Evolutionary conservation across 495 filamentous ascomycete genomes (phyloP).

Genomic region (Penicillium coprophilum): DNA sequence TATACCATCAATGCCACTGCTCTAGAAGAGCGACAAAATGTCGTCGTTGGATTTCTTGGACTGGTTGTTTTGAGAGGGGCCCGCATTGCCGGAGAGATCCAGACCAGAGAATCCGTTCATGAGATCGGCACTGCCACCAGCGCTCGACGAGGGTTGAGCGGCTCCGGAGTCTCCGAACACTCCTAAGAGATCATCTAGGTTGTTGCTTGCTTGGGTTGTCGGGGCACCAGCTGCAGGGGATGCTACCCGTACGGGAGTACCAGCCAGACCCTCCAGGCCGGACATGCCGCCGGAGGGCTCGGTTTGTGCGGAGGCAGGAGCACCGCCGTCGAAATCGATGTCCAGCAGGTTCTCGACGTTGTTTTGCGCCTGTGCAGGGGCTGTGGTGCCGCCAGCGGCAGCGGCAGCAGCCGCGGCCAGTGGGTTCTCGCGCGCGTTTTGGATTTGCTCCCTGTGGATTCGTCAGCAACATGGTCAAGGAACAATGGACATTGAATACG

Average conservation of each 20-base stretch:
- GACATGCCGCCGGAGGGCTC: slow-evolving; percentile 59
- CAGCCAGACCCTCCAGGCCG: slow-evolving; percentile 70
- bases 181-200: slow-evolving; percentile 88
- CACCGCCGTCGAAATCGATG: slow-evolving; percentile 96
- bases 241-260: slow-evolving; percentile 76
- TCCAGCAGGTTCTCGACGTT: slow-evolving; percentile 95
- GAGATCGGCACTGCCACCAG: slow-evolving; percentile 51
- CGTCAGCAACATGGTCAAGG: slow-evolving; percentile 12
- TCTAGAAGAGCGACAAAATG: slow-evolving; percentile 82
- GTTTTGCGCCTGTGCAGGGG: slow-evolving; percentile 56
- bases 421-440: slow-evolving; percentile 91
- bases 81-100: slow-evolving; percentile 59
- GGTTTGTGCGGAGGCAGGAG: slow-evolving; percentile 82
- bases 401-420: slow-evolving; percentile 81
- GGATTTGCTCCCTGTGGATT: slow-evolving; percentile 67
- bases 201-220: slow-evolving; percentile 49
- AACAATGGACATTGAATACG: slow-evolving; percentile 19
- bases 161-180: slow-evolving; percentile 59
- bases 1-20: slow-evolving; percentile 2
- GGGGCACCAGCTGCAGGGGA: slow-evolving; percentile 57
- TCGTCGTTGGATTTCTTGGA: slow-evolving; percentile 78
- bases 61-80: slow-evolving; percentile 27
- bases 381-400: slow-evolving; percentile 55
- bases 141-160: slow-evolving; percentile 31
- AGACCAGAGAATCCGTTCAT: slow-evolving; percentile 84